phyloP scores from a whole-genome alignment of 2,329 filamentous ascomycete species.

The Microascus cirrosus region DNA sequence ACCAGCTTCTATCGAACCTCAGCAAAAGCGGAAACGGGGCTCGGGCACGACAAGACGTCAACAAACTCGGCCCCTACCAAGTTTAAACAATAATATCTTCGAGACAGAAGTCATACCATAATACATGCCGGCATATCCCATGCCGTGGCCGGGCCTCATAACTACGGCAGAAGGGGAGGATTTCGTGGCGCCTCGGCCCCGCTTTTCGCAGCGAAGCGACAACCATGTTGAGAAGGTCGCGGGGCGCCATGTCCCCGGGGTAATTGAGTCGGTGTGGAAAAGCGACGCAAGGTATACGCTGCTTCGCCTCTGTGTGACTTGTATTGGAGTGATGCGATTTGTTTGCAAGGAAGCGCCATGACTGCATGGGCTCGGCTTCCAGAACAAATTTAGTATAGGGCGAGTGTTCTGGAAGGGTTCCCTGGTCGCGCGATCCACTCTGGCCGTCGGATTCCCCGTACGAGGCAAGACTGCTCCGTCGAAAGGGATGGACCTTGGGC shows the following conservation, averaged over 20 bases:
- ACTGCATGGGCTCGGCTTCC: not conserved
- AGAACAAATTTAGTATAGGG: not conserved
- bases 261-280: not conserved
- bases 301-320: not conserved
- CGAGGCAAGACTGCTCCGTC: not conserved
- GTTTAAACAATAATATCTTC: not conserved
- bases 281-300: not conserved
- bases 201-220: not conserved
- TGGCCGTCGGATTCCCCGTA: not conserved
- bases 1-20: not conserved
- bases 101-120: not conserved
- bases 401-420: not conserved
- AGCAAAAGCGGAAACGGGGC: not conserved
- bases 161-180: not conserved
- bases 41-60: not conserved
- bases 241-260: not conserved
- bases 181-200: not conserved
- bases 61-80: not conserved
- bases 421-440: not conserved
- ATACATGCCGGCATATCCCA: too few species aligned
- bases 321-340: not conserved
- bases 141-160: not conserved
- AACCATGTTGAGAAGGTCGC: not conserved
- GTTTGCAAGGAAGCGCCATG: not conserved
- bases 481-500: not conserved